Base-by-base conservation (phyloP, 768 basidiomycete species). In the Coprinellus micaceus region DNA sequence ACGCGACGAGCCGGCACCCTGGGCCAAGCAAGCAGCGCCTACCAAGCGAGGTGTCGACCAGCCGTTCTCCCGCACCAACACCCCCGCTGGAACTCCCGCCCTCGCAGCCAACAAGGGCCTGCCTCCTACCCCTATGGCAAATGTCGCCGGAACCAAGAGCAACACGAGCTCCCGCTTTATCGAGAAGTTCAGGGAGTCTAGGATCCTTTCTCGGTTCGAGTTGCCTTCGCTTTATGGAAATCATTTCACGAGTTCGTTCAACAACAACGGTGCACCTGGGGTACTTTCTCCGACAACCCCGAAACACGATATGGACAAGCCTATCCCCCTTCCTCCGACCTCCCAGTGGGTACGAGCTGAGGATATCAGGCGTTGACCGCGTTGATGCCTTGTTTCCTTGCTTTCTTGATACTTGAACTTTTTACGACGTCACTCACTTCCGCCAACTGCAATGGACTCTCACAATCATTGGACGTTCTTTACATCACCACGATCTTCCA, bases 261-360 rank as follows among this genome's bases (percentile, higher is more conserved):
- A 52, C 46, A 52, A 55, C 30, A n/a, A 33, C 25, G 30, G 44
- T 26, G 25, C 55, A 53, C 2, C 49, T 45, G 17, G n/a, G n/a
- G 19, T 6, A 7, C 15, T 29, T 26, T 13, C 69, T 19, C 82
- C 83, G 67, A 77, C 80, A 21, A 69, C 67, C 47, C 66, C 62
- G 46, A 69, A 77, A 33, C 63, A 66, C 4, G 69, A 87, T 61
- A 71, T 79, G 43, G 80, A 88, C 66, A 62, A 76, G 58, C 84
- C 85, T 5, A 81, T 87, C 49, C 80, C 82, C 9, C 73, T 77
- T 56, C 78, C 82, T 26, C 69, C 69, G 39, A 65, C 73, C 37
- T 81, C 80, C 4, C 69, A 82, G 61, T 84, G 84, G 83, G 68
- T 83, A 29, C 71, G 72, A 17, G 83, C 81, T 1, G 76, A 79